Evolutionary conservation across 2,329 filamentous ascomycete genomes (phyloP).

Genomic region (Aureobasidium leucospermi): DNA sequence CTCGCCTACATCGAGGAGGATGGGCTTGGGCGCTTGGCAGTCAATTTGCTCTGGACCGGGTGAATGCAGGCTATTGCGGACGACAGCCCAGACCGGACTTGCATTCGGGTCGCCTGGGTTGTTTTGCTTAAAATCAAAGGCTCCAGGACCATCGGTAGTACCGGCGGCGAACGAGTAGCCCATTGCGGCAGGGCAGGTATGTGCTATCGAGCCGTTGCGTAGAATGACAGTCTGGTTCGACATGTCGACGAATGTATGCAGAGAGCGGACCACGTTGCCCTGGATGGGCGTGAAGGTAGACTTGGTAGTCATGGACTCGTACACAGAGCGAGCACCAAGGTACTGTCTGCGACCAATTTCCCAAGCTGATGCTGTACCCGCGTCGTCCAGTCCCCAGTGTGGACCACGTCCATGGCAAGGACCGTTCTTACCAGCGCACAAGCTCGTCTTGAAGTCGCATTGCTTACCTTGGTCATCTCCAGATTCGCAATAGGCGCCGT

Average conservation of each 20-base stretch:
- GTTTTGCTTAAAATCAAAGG: constrained; percentile 90
- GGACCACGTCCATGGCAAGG: constrained; percentile 69
- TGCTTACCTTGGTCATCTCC: constrained; percentile 54
- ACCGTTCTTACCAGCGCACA: constrained; percentile 66
- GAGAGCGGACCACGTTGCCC: constrained; percentile 64
- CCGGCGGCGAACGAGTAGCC: constrained; percentile 91
- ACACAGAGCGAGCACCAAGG: constrained; percentile 51
- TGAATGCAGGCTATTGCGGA: constrained; percentile 63
- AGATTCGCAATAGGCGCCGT: constrained; percentile 85
- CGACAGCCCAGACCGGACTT: constrained; percentile 73
- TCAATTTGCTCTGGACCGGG: constrained; percentile 62
- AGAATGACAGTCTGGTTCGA: constrained; percentile 65
- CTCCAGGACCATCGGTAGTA: constrained; percentile 83
- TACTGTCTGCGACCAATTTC: constrained; percentile 71
- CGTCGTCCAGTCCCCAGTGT: constrained; percentile 57
- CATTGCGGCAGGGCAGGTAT: constrained; percentile 77
- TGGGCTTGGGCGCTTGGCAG: constrained; percentile 76
- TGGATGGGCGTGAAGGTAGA: constrained; percentile 42
- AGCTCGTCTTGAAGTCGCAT: constrained; percentile 75
- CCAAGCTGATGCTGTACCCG: constrained; percentile 60
- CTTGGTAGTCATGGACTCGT: constrained; percentile 43
- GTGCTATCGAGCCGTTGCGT: constrained; percentile 61
- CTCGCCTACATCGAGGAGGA: constrained; percentile 82
- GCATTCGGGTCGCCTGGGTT: constrained; percentile 63
- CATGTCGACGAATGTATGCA: constrained; percentile 83